Base-by-base conservation (phyloP, 176 grass and related monocot species). In the Cenchrus fungigraminus region DNA sequence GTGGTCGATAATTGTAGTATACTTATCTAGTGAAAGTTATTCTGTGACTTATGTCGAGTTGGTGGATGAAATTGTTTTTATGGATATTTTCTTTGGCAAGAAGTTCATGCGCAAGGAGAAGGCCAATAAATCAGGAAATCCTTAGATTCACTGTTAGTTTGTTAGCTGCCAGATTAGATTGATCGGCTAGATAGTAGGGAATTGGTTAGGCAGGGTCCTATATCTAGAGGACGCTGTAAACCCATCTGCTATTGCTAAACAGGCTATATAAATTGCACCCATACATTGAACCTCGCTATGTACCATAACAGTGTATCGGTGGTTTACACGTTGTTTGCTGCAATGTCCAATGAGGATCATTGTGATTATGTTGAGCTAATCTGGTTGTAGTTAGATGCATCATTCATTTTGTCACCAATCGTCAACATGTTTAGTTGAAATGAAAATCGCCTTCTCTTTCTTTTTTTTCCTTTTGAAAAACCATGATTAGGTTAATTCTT, bases 391-490 rank as follows among this genome's bases (percentile, higher is more conserved):
- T 63, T 25, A n/a, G 13, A 65, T 4, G 25, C n/a, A 50, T 15
- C 25, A 51, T 52, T 44, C 2, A 9, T 54, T 37, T 65, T 80
- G 4, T 50, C 11, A 50, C 4, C 19, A 56, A 65, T 32, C 19
- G 55, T 28, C 17, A 15, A 71, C 20, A n/a, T 74, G 28, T 83
- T 76, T 79, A 19, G 11, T 86, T 77, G 59, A 49, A 11, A 52
- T 65, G 44, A 65, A 49, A 8, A 57, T 1, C 37, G 0, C 37
- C 37, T 40, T 40, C 4, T 40, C 37, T 40, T 3, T 5, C 65
- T 40, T 20, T 6, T 37, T 68, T 68, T 42, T 9, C 6, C n/a
- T 4, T 68, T 15, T 13, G 32, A 12, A 55, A 42, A 42, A 25
- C 15, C 50, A 29, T 66, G 12, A 53, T 43, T 25, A 5, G 0